phyloP scores from a whole-genome alignment of 1,284 basidiomycete genomes.

The Chalciporus piperatoides region DNA sequence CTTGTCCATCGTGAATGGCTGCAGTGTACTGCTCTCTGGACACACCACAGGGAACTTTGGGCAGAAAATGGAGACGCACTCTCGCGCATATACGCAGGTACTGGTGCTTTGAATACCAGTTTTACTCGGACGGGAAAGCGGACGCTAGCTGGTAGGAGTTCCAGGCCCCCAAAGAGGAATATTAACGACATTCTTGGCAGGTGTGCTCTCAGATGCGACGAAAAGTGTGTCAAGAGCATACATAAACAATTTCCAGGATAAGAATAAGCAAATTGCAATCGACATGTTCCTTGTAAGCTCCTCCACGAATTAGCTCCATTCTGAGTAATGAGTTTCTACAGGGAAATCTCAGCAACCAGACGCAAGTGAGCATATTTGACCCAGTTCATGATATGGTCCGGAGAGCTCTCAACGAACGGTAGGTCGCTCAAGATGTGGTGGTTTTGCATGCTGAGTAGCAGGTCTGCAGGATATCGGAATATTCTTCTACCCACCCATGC shows the following conservation, averaged over 20 bases:
- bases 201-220: constrained; percentile 91
- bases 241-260: constrained; percentile 98
- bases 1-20: constrained; percentile 73
- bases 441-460: neutral
- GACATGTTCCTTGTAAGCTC: constrained; percentile 84
- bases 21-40: constrained; percentile 72
- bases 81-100: constrained; percentile 94
- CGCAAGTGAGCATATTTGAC: constrained; percentile 88
- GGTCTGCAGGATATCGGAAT: constrained; percentile 68
- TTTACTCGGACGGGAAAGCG: constrained; percentile 94
- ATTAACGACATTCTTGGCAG: constrained; percentile 34
- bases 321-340: constrained; percentile 29
- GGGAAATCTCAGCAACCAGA: constrained; percentile 90
- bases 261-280: constrained; percentile 90
- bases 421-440: constrained; percentile 12
- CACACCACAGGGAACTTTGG: constrained; percentile 90
- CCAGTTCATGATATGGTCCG: constrained; percentile 89
- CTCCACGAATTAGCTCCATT: neutral
- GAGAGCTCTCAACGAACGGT: constrained; percentile 65
- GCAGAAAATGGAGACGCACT: constrained; percentile 93
- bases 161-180: neutral
- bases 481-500: constrained; percentile 74
- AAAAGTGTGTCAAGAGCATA: constrained; percentile 95
- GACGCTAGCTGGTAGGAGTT: constrained; percentile 69
- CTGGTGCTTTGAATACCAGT: constrained; percentile 93